phyloP scores from a whole-genome alignment of 225 moss, liverwort and hornwort genomes.

The Bryum argenteum region DNA sequence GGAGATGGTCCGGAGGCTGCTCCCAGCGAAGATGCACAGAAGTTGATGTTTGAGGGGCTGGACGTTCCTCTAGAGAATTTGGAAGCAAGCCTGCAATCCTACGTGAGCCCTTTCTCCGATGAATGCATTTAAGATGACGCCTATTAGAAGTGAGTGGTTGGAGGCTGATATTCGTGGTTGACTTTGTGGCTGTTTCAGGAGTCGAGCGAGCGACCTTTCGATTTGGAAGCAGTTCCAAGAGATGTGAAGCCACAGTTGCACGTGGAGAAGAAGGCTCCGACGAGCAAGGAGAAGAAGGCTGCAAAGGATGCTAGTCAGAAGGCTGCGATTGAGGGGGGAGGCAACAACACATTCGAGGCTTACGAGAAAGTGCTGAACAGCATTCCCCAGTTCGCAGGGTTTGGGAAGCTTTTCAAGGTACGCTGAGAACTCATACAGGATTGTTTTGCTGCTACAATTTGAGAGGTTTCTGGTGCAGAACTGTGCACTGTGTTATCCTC shows the following conservation, averaged over 20 bases:
- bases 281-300: constrained; percentile 78
- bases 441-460: neutral
- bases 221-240: constrained; percentile 74
- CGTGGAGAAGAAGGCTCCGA: constrained; percentile 78
- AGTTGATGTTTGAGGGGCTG: constrained; percentile 60
- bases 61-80: constrained; percentile 76
- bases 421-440: neutral
- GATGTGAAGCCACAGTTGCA: constrained; percentile 58
- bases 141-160: neutral
- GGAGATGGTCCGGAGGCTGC: constrained; percentile 51
- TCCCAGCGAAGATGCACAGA: constrained; percentile 43
- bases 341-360: constrained; percentile 55
- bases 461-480: constrained; percentile 1
- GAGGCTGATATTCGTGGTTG: constrained; percentile 15
- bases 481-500: neutral
- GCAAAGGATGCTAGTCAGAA: constrained; percentile 60
- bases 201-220: constrained; percentile 65
- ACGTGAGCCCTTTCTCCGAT: constrained; percentile 51
- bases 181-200: constrained; percentile 54
- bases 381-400: constrained; percentile 76
- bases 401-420: constrained; percentile 92
- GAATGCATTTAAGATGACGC: neutral
- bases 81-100: constrained; percentile 68
- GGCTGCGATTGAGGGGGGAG: constrained; percentile 60
- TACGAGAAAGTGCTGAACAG: constrained; percentile 75